Evolutionary conservation across 257 asterid species (phyloP).

Genomic region (Solanum ossicruentum): DNA sequence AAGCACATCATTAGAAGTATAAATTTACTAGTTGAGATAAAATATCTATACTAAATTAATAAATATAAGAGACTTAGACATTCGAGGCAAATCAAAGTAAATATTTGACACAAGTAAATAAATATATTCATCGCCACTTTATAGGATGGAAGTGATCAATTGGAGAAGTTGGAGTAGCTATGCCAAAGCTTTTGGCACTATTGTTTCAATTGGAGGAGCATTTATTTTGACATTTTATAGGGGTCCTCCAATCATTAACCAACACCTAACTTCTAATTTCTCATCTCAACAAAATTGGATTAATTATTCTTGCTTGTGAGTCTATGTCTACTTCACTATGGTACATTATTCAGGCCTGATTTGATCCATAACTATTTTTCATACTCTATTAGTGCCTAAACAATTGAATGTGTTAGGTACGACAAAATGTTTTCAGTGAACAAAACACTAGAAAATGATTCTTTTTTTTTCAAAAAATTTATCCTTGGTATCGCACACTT

Average conservation of each 20-base stretch:
- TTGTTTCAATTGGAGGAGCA: neutral
- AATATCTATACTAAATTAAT: no score
- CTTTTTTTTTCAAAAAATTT: neutral
- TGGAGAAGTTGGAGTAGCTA: neutral
- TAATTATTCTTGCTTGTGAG: constrained; percentile 18
- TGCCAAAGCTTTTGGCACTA: neutral
- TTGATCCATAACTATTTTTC: neutral
- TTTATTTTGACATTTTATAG: neutral
- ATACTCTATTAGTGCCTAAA: no score
- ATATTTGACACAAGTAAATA: neutral
- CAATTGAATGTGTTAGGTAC: neutral
- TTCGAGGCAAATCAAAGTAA: no score
- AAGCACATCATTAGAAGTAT: no score
- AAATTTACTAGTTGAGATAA: no score
- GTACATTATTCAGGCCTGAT: constrained; percentile 38
- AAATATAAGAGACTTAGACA: no score
- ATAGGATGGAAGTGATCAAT: neutral
- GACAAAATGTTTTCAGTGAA: neutral
- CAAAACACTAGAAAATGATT: neutral
- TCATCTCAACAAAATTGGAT: constrained; percentile 29
- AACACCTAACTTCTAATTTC: neutral
- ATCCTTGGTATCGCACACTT: neutral
- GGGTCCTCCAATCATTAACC: neutral
- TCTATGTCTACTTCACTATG: constrained; percentile 33
- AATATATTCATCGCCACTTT: neutral